A percentile compares a stretch with the other conserved stretches of the same genome.
Conservation (phyloP, 352 stramenopile genomes). For the Phytophthora chlamydospora region DNA sequence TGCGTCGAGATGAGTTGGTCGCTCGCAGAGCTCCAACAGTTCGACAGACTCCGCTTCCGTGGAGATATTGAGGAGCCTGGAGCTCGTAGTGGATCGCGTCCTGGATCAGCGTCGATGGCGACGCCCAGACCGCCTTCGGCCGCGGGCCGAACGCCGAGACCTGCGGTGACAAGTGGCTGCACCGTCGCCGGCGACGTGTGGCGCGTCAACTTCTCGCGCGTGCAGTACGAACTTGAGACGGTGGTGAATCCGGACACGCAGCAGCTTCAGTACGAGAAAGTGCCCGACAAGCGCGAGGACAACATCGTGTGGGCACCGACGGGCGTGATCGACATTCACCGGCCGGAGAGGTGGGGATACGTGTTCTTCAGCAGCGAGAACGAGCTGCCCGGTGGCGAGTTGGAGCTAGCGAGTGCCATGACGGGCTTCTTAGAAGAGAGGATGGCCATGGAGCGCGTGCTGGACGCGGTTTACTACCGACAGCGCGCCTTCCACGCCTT, state of each 20-base stretch:
- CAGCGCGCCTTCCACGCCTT: conserved; percentile 54
- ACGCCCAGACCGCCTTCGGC: conserved; percentile 26
- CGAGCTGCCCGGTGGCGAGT: conserved; percentile 46
- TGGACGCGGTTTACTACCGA: conserved; percentile 76
- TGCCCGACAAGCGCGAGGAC: conserved; percentile 53
- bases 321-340: conserved; percentile 78
- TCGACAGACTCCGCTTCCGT: conserved; percentile 50
- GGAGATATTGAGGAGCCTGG: background rate
- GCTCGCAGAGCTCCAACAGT: conserved; percentile 69
- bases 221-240: conserved; percentile 75
- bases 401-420: conserved; percentile 43
- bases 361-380: conserved; percentile 63
- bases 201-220: conserved; percentile 91
- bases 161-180: conserved; percentile 16
- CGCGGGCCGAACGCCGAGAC: conserved; percentile 9
- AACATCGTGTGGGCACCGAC: conserved; percentile 83
- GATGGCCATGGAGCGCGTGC: conserved; percentile 60
- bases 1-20: conserved; percentile 84
- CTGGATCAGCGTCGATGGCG: conserved; percentile 8
- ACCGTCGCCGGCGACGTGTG: conserved; percentile 61
- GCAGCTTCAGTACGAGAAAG: conserved; percentile 57
- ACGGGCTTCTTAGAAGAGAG: conserved; percentile 51
- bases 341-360: conserved; percentile 73
- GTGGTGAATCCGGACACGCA: conserved; percentile 55
- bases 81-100: background rate